Percentiles rank a stretch among this genome's conserved stretches.
Conservation (phyloP, 345 rosid species). For the Salix viminalis region DNA sequence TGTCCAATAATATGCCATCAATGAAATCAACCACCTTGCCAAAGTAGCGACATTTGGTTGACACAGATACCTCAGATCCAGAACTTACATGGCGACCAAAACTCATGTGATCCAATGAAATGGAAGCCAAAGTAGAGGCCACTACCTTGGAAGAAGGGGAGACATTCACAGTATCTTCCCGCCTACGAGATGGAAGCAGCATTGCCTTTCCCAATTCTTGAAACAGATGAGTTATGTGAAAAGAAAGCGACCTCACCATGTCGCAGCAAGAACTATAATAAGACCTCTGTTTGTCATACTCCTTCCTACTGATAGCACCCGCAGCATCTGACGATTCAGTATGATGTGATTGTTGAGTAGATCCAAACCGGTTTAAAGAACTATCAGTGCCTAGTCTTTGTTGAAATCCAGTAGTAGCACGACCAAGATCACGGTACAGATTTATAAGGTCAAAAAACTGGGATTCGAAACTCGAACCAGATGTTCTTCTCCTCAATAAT, state of each 20-base stretch:
- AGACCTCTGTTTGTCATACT: conserved; percentile 67
- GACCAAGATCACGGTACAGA: conserved; percentile 87
- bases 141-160: conserved; percentile 77
- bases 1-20: conserved; percentile 73
- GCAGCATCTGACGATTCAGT: conserved; percentile 51
- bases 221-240: conserved; percentile 85
- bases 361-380: conserved; percentile 42
- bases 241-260: conserved; percentile 76
- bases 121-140: conserved; percentile 77
- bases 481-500: conserved; percentile 70
- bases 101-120: conserved; percentile 69
- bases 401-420: conserved; percentile 61
- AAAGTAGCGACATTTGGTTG: conserved; percentile 91
- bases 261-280: conserved; percentile 88
- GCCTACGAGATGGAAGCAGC: conserved; percentile 88
- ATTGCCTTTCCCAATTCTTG: conserved; percentile 95
- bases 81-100: conserved; percentile 56
- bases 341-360: conserved; percentile 28
- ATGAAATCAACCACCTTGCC: conserved; percentile 91
- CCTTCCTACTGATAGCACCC: conserved; percentile 45
- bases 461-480: conserved; percentile 79
- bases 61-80: conserved; percentile 51
- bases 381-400: conserved; percentile 56
- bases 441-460: conserved; percentile 90
- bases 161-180: conserved; percentile 79